These are phyloP conservation scores for Suillus fuscotomentosus DNA, from an alignment of 768 basidiomycete species.

Conservation along the genomic window DNA sequence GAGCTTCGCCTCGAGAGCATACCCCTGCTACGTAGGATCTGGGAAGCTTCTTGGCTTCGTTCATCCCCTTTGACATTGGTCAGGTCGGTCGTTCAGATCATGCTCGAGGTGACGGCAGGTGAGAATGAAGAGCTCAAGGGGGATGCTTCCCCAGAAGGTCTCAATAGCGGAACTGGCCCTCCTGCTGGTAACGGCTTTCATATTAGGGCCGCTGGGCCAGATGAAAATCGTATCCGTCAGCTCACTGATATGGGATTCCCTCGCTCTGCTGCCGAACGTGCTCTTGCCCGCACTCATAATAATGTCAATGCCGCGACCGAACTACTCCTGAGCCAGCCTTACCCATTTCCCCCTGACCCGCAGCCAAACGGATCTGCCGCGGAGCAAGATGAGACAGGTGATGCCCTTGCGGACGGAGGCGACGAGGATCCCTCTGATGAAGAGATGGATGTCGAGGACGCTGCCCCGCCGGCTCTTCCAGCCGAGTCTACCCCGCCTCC, in stretches of 20 bases:
- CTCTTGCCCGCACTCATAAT: constrained; percentile 81
- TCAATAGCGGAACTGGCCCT: constrained; percentile 29
- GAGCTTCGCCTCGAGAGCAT: constrained; percentile 68
- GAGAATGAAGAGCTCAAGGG: constrained; percentile 74
- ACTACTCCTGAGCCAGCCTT: constrained; percentile 78
- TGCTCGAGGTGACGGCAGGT: constrained; percentile 78
- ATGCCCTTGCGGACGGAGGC: constrained; percentile 27
- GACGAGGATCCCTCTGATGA: constrained; percentile 25
- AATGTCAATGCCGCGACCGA: constrained; percentile 90
- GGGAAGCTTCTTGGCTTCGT: constrained; percentile 83
- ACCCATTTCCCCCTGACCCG: constrained; percentile 70
- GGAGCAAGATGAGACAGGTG: constrained; percentile 25
- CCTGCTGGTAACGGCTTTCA: constrained; percentile 31
- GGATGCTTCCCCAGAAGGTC: constrained; percentile 37
- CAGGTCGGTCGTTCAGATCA: constrained; percentile 70
- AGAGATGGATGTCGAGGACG: constrained; percentile 24
- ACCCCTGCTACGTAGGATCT: constrained; percentile 66
- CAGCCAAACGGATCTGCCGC: constrained; percentile 24
- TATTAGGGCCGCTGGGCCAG: constrained; percentile 47
- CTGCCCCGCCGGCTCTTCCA: constrained; percentile 10
- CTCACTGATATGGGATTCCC: constrained; percentile 97
- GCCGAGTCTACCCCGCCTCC: constrained; percentile 15
- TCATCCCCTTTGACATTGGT: constrained; percentile 72
- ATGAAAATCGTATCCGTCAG: constrained; percentile 78
- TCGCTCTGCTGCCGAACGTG: constrained; percentile 81